A percentile compares a stretch with the other conserved stretches of the same genome.
These are phyloP conservation scores for Clathrospora elynae DNA, from an alignment of 2,329 filamentous ascomycete species.

Conservation along the genomic window DNA sequence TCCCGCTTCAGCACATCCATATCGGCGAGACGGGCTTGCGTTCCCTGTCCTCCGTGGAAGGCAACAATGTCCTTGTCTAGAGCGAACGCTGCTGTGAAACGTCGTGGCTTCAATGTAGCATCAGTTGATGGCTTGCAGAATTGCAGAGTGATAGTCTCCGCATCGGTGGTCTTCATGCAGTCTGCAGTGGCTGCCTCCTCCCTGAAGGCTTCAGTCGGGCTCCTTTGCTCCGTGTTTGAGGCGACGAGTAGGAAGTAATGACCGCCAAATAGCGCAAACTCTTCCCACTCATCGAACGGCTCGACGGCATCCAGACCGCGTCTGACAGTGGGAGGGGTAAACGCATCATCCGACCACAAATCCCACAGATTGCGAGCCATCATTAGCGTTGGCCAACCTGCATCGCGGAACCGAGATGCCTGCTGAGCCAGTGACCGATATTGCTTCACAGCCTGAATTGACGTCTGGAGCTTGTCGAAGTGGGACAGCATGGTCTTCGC, in stretches of 20 bases:
- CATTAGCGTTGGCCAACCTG: conserved; percentile 70
- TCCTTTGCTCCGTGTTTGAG: conserved; percentile 46
- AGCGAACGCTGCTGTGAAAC: conserved; percentile 49
- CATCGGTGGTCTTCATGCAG: conserved; percentile 6
- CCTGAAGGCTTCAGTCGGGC: conserved; percentile 14
- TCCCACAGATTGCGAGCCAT: conserved; percentile 75
- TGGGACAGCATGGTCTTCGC: conserved; percentile 83
- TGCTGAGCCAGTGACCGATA: conserved; percentile 74
- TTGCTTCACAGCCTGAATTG: conserved; percentile 72
- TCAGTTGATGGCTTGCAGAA: conserved; percentile 17
- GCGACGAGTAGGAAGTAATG: conserved; percentile 84
- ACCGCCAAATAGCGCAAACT: conserved; percentile 80
- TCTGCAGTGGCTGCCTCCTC: conserved; percentile 7
- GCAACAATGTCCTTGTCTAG: conserved; percentile 40
- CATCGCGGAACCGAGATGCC: conserved; percentile 65
- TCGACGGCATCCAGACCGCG: conserved; percentile 70
- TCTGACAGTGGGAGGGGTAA: conserved; percentile 66
- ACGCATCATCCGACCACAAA: conserved; percentile 73
- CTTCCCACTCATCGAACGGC: conserved; percentile 95
- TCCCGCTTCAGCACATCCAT: conserved; percentile 48
- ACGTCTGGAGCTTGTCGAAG: conserved; percentile 79
- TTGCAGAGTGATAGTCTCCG: conserved; percentile 22
- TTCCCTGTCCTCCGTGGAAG: conserved; percentile 54
- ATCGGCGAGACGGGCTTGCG: conserved; percentile 55
- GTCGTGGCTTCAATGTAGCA: conserved; percentile 35